Conservation (phyloP, 495 filamentous ascomycete genomes). For the Thozetella sp. region DNA sequence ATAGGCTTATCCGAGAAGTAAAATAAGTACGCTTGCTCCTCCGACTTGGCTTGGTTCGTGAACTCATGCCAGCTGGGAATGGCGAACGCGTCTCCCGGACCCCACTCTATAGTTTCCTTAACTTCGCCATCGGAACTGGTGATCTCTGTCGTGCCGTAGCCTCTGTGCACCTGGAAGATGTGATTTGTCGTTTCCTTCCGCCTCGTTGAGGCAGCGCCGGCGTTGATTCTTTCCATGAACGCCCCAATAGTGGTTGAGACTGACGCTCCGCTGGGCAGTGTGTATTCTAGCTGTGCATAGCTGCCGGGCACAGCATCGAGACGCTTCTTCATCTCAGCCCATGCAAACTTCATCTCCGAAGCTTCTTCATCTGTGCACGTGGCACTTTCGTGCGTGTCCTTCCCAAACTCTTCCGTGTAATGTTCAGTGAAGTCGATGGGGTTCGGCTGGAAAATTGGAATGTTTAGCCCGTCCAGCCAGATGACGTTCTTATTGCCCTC, state of each 20-base stretch:
- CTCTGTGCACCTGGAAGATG: background rate
- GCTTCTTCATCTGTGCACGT: background rate
- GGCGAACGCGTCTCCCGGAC: background rate
- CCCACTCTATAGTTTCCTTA: background rate
- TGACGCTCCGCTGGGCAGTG: background rate
- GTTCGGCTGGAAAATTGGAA: constrained; percentile 43
- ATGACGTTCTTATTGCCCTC: constrained; percentile 51
- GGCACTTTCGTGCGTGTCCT: background rate
- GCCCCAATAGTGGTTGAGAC: background rate
- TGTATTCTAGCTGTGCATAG: background rate
- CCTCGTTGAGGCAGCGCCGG: background rate
- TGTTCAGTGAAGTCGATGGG: constrained; percentile 53
- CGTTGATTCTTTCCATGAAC: background rate
- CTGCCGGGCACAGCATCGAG: background rate
- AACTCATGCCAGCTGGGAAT: background rate
- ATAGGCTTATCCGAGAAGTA: background rate
- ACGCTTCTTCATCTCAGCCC: background rate
- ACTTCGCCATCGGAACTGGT: background rate
- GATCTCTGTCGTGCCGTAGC: background rate
- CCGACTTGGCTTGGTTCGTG: background rate
- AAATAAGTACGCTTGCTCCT: background rate
- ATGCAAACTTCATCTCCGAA: background rate
- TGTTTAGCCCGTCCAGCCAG: constrained; percentile 50
- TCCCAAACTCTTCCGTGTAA: constrained; percentile 20
- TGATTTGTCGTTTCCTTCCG: background rate